These are phyloP conservation scores for Codiaeum variegatum DNA, from an alignment of 441 rosid species.

Conservation along the genomic window DNA sequence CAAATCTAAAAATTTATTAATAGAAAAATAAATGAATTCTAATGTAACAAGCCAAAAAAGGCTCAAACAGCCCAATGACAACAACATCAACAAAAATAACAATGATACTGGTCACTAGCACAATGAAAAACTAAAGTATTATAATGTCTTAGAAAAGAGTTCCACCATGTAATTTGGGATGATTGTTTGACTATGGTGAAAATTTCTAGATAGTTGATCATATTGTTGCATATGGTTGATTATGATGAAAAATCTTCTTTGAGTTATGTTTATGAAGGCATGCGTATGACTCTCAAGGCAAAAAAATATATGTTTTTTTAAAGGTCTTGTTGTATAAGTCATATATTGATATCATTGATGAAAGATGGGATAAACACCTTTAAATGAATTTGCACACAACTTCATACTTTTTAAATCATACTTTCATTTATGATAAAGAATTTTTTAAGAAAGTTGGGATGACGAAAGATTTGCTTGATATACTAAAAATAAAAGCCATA, in stretches of 20 bases:
- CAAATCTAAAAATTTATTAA: too few species aligned
- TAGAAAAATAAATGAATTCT: too few species aligned
- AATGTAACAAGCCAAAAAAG: too few species aligned
- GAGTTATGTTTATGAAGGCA: not conserved
- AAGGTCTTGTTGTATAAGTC: not conserved
- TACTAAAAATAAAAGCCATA: not conserved
- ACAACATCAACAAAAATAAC: too few species aligned
- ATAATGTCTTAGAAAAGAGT: too few species aligned
- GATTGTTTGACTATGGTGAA: too few species aligned
- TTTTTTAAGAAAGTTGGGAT: not conserved
- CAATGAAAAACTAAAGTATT: too few species aligned
- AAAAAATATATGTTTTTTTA: not conserved
- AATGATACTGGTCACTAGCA: too few species aligned
- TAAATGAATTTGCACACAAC: not conserved
- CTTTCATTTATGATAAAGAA: not conserved
- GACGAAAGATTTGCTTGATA: not conserved
- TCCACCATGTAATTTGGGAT: too few species aligned
- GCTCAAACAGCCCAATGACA: too few species aligned
- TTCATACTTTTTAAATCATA: conserved; percentile 12
- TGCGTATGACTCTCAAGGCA: not conserved
- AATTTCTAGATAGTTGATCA: too few species aligned
- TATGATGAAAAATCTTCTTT: conserved; percentile 5
- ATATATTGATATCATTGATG: not conserved
- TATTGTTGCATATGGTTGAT: too few species aligned
- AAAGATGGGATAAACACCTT: not conserved